Evolutionary conservation across 441 rosid genomes (phyloP), one percentile per base, ranked within the genome.

Genomic region (Daphne laureola): DNA sequence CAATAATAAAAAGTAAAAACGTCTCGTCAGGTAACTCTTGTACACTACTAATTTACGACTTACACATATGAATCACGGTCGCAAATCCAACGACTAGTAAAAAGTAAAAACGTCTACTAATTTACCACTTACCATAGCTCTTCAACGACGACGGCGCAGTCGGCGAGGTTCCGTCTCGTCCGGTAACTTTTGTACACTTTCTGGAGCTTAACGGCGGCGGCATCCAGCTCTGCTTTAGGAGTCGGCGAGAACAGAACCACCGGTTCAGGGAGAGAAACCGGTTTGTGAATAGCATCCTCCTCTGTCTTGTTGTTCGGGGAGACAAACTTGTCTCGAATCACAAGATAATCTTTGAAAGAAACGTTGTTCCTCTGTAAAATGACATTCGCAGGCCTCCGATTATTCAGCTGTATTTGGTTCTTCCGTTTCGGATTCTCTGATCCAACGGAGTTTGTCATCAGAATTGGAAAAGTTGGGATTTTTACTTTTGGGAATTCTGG

Each of bases 101-200:
- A n/a, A n/a, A n/a, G 25, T 21, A 21, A 21, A 21, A 21, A 2
- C 25, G 25, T 21, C 25, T 2, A 21, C 3, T 2, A 21, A 21
- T 21, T 21, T 2, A 21, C 0, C 11, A 67, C 80, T 49, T 45
- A 78, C 87, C 91, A 84, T 43, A 84, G 73, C 62, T 84, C 82
- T 71, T 84, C 91, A 3, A 73, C 67, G 1, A 79, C 83, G 11
- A 84, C 87, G 0, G 87, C 91, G 49, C 91, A 81, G 46, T 84
- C 91, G 16, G 91, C 91, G 1, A 84, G 79, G 56, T 77, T 81
- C 54, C 91, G 64, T 57, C 91, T 68, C 16, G 86, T 84, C 63
- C 91, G 59, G 51, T 84, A 84, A 49, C 87, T 81, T 67, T 80
- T 84, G 57, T 81, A 84, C 18, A 79, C 83, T 49, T 84, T 84